Evolutionary conservation across 2,329 filamentous ascomycete genomes (phyloP).

Genomic region (Macrophomina phaseolina): DNA sequence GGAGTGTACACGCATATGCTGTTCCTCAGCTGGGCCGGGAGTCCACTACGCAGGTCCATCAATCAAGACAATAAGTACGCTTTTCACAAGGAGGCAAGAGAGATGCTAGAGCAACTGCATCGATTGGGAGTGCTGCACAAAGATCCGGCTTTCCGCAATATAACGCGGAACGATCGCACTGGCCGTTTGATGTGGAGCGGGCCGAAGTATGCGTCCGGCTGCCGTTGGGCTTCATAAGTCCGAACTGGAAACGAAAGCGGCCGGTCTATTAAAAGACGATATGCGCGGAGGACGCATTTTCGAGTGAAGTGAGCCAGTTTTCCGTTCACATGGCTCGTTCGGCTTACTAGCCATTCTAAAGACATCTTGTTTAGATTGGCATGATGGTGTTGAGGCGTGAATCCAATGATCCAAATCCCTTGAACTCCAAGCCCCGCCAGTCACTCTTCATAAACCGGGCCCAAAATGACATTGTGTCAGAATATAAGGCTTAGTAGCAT

Average conservation of each 20-base stretch:
- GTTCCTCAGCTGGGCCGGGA: constrained; percentile 35
- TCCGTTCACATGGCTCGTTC: too few species aligned
- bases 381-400: too few species aligned
- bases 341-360: too few species aligned
- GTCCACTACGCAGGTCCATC: constrained; percentile 25
- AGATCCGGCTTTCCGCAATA: background rate
- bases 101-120: constrained; percentile 23
- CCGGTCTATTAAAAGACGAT: background rate
- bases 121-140: constrained; percentile 27
- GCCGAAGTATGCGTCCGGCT: background rate
- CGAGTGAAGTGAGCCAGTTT: too few species aligned
- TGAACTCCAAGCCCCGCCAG: too few species aligned
- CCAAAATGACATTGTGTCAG: background rate
- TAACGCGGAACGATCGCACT: background rate
- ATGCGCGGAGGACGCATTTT: background rate
- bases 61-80: background rate
- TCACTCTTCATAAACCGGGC: background rate
- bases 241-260: constrained; percentile 2
- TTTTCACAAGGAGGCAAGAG: background rate
- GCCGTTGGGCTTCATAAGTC: background rate
- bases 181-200: constrained; percentile 1
- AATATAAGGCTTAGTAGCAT: too few species aligned
- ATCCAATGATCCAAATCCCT: too few species aligned
- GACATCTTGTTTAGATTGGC: too few species aligned
- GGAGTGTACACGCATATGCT: constrained; percentile 34